Conservation (phyloP, 495 filamentous ascomycete species). For the Talaromyces proteolyticus region DNA sequence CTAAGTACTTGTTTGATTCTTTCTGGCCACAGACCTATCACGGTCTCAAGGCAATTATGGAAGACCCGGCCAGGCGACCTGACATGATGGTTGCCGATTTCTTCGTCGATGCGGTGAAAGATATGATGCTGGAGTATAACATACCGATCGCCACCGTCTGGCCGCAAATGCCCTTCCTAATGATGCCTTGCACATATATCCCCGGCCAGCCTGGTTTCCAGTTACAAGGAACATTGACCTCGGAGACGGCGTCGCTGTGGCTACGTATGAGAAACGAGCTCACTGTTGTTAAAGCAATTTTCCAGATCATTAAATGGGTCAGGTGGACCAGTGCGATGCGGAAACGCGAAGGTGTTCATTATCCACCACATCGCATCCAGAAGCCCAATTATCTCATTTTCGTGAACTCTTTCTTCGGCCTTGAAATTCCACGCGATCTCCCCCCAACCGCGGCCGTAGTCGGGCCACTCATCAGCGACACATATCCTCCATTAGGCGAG, state of each 20-base stretch:
- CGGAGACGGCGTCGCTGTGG: slow-evolving; percentile 27
- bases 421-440: slow-evolving; percentile 31
- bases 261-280: slow-evolving; percentile 22
- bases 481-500: slow-evolving; percentile 17
- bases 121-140: slow-evolving; percentile 22
- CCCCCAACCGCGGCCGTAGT: slow-evolving; percentile 25
- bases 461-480: slow-evolving; percentile 26
- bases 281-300: slow-evolving; percentile 12
- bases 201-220: slow-evolving; percentile 33
- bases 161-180: slow-evolving; percentile 30
- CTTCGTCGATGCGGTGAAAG: slow-evolving; percentile 29
- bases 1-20: slow-evolving; percentile 26
- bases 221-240: slow-evolving; percentile 21
- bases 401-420: slow-evolving; percentile 34
- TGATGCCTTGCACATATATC: slow-evolving; percentile 26
- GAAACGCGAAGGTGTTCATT: slow-evolving; percentile 15
- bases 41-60: slow-evolving; percentile 16
- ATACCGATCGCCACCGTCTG: slow-evolving; percentile 28
- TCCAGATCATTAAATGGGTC: slow-evolving; percentile 16
- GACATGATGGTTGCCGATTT: slow-evolving; percentile 32
- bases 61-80: slow-evolving; percentile 16
- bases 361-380: slow-evolving; percentile 10
- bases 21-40: slow-evolving; percentile 32
- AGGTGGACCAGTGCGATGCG: slow-evolving; percentile 25
- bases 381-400: slow-evolving; percentile 35